Conservation (phyloP, 371 early-diverging fungal species). For the Smittium culicis region DNA sequence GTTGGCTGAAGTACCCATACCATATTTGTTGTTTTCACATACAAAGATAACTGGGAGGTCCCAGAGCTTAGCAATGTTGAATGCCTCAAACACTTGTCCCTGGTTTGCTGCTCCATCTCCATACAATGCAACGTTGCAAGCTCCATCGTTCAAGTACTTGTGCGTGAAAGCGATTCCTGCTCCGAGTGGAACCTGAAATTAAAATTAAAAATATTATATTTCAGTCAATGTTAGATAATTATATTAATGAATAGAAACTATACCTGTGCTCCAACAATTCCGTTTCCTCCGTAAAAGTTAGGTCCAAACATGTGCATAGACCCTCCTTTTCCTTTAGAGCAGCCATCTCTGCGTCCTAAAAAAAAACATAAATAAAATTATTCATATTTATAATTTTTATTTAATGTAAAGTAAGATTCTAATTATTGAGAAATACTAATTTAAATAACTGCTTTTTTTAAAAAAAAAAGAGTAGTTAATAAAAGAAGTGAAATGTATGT, state of each 20-base stretch:
- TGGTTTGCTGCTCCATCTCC: conserved; percentile 99
- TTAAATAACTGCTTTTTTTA: too few species aligned
- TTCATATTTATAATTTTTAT: too few species aligned
- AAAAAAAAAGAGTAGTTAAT: neutral
- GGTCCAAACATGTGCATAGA: conserved; percentile 99
- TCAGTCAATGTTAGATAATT: neutral
- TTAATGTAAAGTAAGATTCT: too few species aligned
- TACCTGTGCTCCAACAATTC: conserved; percentile 97
- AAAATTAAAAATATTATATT: neutral
- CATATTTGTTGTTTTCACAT: conserved; percentile 99
- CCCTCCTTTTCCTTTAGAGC: conserved; percentile 97
- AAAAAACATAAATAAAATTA: too few species aligned
- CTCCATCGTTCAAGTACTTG: conserved; percentile 68
- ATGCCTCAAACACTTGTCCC: conserved; percentile 98
- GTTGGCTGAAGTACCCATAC: conserved; percentile 94
- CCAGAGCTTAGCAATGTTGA: conserved; percentile 99
- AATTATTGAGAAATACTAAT: too few species aligned
- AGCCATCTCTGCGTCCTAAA: conserved; percentile 53
- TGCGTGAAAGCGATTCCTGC: conserved; percentile 94
- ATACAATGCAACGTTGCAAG: conserved; percentile 83
- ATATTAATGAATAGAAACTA: neutral
- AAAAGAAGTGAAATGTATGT: neutral
- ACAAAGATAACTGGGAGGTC: conserved; percentile 92
- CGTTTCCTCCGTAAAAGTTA: conserved; percentile 98
- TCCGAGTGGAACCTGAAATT: conserved; percentile 60